phyloP scores from a whole-genome alignment of 805 yeast genomes.

The baker's yeast (Saccharomyces cerevisiae) region DNA sequence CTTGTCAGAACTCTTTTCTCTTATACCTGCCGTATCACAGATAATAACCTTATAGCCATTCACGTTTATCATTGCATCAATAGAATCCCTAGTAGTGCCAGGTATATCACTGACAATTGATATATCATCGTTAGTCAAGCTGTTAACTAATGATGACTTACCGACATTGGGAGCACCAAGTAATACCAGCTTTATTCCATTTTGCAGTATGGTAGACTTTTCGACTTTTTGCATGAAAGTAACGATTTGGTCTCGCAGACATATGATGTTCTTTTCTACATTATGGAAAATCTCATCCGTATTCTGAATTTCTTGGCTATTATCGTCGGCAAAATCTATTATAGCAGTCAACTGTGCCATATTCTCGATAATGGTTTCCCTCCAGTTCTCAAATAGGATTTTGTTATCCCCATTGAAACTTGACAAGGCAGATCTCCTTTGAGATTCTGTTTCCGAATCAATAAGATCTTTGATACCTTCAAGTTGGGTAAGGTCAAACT shows the following conservation, averaged over 20 bases:
- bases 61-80: constrained; percentile 74
- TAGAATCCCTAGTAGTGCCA: constrained; percentile 88
- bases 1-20: constrained; percentile 43
- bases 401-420: constrained; percentile 67
- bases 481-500: constrained; percentile 77
- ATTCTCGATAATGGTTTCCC: constrained; percentile 51
- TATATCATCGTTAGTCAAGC: constrained; percentile 67
- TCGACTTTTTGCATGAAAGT: constrained; percentile 38
- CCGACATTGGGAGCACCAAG: constrained; percentile 97
- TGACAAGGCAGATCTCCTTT: constrained; percentile 64
- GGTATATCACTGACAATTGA: constrained; percentile 88
- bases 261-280: constrained; percentile 39
- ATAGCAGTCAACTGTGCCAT: constrained; percentile 77
- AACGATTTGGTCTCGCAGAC: constrained; percentile 39
- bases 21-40: constrained; percentile 90
- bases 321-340: constrained; percentile 93
- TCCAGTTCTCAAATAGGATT: constrained; percentile 52
- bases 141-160: constrained; percentile 76
- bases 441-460: constrained; percentile 89
- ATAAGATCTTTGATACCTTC: constrained; percentile 86
- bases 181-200: constrained; percentile 66
- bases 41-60: constrained; percentile 75
- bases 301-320: constrained; percentile 54
- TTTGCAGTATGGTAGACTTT: constrained; percentile 53
- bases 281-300: constrained; percentile 42